These are phyloP conservation scores for Lactarius quietus DNA, from an alignment of 768 basidiomycete species.

Conservation along the genomic window DNA sequence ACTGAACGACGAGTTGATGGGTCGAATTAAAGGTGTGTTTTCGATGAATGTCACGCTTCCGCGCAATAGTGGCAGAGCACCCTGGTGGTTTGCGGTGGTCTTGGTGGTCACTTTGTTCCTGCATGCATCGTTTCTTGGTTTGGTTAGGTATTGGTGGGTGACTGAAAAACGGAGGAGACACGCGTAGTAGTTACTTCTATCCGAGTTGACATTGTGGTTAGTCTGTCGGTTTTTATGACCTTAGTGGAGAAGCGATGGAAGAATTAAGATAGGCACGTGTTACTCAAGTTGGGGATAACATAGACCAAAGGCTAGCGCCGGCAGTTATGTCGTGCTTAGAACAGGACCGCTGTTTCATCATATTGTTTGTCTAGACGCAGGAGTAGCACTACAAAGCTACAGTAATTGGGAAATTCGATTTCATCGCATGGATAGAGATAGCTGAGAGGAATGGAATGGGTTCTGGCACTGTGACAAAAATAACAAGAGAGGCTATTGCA, in stretches of 20 bases:
- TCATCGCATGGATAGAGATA: too few relatives aligned
- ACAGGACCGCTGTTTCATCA: neutral
- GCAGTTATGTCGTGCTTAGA: neutral
- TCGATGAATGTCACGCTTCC: conserved; percentile 69
- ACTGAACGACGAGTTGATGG: neutral
- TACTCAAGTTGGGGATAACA: neutral
- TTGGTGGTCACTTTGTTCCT: conserved; percentile 45
- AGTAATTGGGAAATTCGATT: too few relatives aligned
- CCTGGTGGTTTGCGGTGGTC: conserved; percentile 54
- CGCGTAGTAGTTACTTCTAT: neutral
- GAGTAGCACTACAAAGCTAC: too few relatives aligned
- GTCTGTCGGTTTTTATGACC: neutral
- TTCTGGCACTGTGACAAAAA: too few relatives aligned
- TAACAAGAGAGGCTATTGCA: too few relatives aligned
- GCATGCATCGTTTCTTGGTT: conserved; percentile 39
- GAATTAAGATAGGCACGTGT: neutral
- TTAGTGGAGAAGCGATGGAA: neutral
- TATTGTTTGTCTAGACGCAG: too few relatives aligned
- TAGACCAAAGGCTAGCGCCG: neutral
- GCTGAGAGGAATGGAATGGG: too few relatives aligned
- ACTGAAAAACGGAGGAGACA: conserved; percentile 42
- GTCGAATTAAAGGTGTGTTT: conserved; percentile 49
- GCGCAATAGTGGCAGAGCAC: conserved; percentile 44
- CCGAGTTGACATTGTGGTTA: neutral
- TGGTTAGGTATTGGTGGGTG: conserved; percentile 65